A percentile compares a stretch with the other conserved stretches of the same genome.
Evolutionary conservation across 2,329 filamentous ascomycete species (phyloP).

Genomic region (Penicillium concentricum): DNA sequence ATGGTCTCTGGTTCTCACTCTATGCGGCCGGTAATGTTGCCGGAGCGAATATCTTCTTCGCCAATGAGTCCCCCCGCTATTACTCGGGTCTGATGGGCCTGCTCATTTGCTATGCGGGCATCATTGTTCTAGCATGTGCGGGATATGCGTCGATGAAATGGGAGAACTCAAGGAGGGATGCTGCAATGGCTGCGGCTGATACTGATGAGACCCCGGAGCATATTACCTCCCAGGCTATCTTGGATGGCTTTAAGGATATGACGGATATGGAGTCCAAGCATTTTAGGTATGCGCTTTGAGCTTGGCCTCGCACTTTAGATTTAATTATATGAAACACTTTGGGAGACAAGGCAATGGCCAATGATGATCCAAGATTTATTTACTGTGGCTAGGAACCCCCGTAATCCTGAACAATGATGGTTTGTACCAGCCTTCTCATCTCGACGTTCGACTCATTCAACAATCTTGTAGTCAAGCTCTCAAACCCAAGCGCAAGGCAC

Average conservation of each 20-base stretch:
- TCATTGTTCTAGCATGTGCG: conserved; percentile 36
- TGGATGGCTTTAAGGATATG: conserved; percentile 39
- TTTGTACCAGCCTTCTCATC: too few species aligned
- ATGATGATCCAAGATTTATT: too few species aligned
- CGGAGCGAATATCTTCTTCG: conserved; percentile 50
- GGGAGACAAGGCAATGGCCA: too few species aligned
- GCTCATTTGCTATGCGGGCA: conserved; percentile 45
- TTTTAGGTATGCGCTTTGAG: conserved; percentile 37
- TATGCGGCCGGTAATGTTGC: conserved; percentile 51
- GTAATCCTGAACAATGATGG: too few species aligned
- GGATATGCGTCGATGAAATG: conserved; percentile 26
- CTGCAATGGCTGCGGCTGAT: neutral
- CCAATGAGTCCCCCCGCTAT: conserved; percentile 46
- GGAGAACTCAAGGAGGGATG: conserved; percentile 27
- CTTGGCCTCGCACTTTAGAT: neutral
- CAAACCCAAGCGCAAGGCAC: too few species aligned
- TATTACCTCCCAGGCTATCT: conserved; percentile 19
- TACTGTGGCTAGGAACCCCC: too few species aligned
- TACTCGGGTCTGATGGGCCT: conserved; percentile 46
- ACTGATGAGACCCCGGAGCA: conserved; percentile 11
- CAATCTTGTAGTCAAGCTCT: too few species aligned
- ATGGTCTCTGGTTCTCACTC: conserved; percentile 52
- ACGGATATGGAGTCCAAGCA: conserved; percentile 38
- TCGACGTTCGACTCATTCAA: too few species aligned
- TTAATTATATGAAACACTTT: neutral